Base-by-base conservation (phyloP, 805 yeast genomes). In the Hanseniaspora meyeri region DNA sequence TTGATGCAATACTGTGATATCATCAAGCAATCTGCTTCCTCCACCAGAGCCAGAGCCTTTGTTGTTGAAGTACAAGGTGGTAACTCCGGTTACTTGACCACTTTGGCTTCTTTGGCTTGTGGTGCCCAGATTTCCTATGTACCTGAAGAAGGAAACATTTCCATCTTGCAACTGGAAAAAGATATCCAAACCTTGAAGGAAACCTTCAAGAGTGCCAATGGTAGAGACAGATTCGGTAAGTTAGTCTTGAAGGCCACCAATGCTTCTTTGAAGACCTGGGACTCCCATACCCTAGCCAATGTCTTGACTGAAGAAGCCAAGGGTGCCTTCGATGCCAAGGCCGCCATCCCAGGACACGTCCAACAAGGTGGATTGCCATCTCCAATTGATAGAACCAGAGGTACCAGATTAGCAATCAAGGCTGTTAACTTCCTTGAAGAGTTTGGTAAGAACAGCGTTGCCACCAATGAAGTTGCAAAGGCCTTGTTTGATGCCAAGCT, bases 51-150 rank as follows among this genome's bases (percentile, higher is more conserved):
- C 64, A 79, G 98, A 64, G 96, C 85, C 27, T 93, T 93, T 68
- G 96, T 93, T 42, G 93, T 93, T 60, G 98, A 93, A 68, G 97
- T 90, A 17, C 98, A 95, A 73, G 99, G 98, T 64, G 98, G 98
- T 56, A 85, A 88, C 68, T 85, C 93, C 14, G 99, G 98, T 17
- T 93, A 82, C 70, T 81, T 93, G 66, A 96, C 97, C 6, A 81
- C 95, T 4, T 83, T 76, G 68, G 83, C 89, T 19, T 86, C 90
- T 20, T 76, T 93, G 51, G 85, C 87, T 47, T 80, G 90, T 45
- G 98, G 98, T 58, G 96, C 97, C 2, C 78, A 79, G 58, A 86
- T 84, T 4, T 78, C 87, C 0, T 85, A 85, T 64, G 83, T 83
- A 31, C 95, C 93, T 37, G 95, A 85, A 65, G 79, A 80, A 62